phyloP scores from a whole-genome alignment of 495 filamentous ascomycete species.

The Lasiosphaeria hispida region DNA sequence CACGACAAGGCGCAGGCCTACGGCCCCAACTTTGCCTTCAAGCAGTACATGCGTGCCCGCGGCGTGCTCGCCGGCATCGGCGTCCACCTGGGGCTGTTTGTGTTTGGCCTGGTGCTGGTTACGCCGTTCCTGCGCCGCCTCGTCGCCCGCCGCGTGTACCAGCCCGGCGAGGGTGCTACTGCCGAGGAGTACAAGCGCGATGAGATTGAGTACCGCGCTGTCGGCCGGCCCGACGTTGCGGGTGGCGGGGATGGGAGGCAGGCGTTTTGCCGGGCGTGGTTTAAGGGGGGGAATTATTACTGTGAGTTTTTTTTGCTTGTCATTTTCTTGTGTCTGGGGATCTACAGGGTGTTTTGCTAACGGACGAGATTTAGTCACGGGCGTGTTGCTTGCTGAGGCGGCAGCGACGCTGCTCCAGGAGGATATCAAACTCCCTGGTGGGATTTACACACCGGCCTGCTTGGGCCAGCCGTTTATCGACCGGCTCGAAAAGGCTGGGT shows the following conservation, averaged over 20 bases:
- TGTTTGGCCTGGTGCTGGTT: conserved; percentile 52
- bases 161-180: conserved; percentile 66
- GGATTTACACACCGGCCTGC: conserved; percentile 74
- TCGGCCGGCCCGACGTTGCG: conserved; percentile 61
- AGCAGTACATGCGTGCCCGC: conserved; percentile 62
- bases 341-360: conserved; percentile 17
- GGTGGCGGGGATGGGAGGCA: conserved; percentile 41
- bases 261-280: conserved; percentile 59
- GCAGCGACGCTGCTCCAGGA: conserved; percentile 69
- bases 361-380: conserved; percentile 55
- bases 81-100: conserved; percentile 55
- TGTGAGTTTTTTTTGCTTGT: conserved; percentile 36
- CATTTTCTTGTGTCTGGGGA: background rate
- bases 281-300: conserved; percentile 62
- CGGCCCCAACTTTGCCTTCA: conserved; percentile 70
- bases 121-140: conserved; percentile 38
- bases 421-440: conserved; percentile 57
- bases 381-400: conserved; percentile 62
- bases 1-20: conserved; percentile 48
- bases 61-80: conserved; percentile 57
- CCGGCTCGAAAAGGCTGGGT: conserved; percentile 61
- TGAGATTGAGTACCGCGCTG: conserved; percentile 60
- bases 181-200: conserved; percentile 57
- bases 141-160: conserved; percentile 45
- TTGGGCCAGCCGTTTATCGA: conserved; percentile 76